phyloP scores from a whole-genome alignment of 2,329 filamentous ascomycete species.

The Fusarium neocosmosporiellum region DNA sequence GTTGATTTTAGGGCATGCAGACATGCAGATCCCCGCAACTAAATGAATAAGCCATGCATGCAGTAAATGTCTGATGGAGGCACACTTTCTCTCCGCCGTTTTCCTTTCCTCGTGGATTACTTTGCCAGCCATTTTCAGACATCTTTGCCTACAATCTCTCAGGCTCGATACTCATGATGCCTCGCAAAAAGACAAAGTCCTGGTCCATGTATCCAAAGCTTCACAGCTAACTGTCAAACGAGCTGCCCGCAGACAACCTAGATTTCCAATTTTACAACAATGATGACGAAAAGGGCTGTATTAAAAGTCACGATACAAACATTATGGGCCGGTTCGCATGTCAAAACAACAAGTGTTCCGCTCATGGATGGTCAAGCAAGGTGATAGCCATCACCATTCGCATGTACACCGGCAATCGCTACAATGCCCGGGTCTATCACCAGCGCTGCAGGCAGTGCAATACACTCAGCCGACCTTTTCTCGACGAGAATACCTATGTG shows the following conservation, averaged over 20 bases:
- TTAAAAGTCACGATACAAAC: constrained; percentile 38
- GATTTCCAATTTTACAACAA: constrained; percentile 38
- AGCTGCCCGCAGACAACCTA: constrained; percentile 27
- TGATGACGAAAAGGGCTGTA: constrained; percentile 20
- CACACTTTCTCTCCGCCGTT: too few species aligned
- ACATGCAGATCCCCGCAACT: neutral
- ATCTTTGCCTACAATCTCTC: neutral
- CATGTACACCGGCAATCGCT: constrained; percentile 42
- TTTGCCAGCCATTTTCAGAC: neutral
- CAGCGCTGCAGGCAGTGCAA: constrained; percentile 51
- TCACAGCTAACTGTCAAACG: constrained; percentile 8
- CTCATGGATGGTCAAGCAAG: constrained; percentile 47
- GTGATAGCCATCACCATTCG: constrained; percentile 50
- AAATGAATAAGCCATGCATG: neutral
- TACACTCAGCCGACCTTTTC: constrained; percentile 36
- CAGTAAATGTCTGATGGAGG: too few species aligned
- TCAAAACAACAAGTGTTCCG: constrained; percentile 38
- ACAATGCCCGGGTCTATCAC: constrained; percentile 52
- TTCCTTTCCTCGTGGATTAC: too few species aligned
- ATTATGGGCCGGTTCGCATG: constrained; percentile 51
- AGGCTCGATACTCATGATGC: neutral
- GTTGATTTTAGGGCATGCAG: neutral
- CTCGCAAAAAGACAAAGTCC: neutral
- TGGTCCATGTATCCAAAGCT: constrained; percentile 41
- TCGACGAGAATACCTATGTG: constrained; percentile 47